phyloP scores from a whole-genome alignment of 441 rosid genomes.

The Metrosideros polymorpha region DNA sequence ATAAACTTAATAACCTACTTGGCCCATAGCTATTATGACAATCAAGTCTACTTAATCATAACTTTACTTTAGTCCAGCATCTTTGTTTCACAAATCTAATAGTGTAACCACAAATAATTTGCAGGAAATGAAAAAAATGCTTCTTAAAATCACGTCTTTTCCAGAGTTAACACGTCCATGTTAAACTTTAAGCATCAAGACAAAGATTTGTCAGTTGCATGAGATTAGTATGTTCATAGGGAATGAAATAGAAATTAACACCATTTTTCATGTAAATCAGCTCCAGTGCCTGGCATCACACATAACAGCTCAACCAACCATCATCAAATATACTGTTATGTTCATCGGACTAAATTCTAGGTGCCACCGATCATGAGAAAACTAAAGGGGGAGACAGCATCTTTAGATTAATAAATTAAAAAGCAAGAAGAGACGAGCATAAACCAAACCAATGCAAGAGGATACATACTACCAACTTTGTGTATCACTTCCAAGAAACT shows the following conservation, averaged over 20 bases:
- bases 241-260: neutral
- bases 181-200: neutral
- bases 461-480: neutral
- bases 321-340: neutral
- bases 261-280: neutral
- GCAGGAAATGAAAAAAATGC: neutral
- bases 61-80: neutral
- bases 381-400: neutral
- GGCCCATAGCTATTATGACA: neutral
- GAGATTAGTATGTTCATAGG: neutral
- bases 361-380: neutral
- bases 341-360: neutral
- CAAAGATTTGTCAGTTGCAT: neutral
- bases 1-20: neutral
- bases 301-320: neutral
- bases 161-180: neutral
- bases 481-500: neutral
- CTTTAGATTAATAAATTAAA: neutral
- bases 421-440: neutral
- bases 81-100: neutral
- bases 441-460: neutral
- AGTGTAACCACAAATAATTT: neutral
- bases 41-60: neutral
- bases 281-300: neutral
- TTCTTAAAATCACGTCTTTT: neutral